Evolutionary conservation across 1,284 basidiomycete genomes (phyloP), one percentile per base, ranked within the genome.

Genomic region (Boletus sp.): DNA sequence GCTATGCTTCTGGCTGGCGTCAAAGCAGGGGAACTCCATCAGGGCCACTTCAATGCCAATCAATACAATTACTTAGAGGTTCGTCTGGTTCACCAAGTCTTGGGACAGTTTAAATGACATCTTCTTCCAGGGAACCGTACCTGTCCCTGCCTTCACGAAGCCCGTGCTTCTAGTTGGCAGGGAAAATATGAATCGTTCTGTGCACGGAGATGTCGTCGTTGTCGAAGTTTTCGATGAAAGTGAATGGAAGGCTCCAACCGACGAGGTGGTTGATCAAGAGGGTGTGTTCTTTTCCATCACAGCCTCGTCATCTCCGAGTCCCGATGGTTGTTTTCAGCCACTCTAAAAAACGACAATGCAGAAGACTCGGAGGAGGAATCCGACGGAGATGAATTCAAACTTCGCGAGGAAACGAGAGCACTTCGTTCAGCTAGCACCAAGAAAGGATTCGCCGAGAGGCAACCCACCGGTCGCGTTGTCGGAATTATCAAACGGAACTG

Each of bases 41-140:
- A 97, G 76, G 97, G 97, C 0, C 90, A 95, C 73, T 99, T 98
- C 80, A 96, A 94, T 71, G 94, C 96, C 7, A 98, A 94, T 69
- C 88, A 90, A 63, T 99, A 94, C 80, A 99, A 99, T 75, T 99
- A 97, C 71, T 82, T 98, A 10, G 95, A 98, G 82, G 91, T 90
- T 55, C 55, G 79, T 52, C 30, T 4, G 0, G 38, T 58, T 25
- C 49, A 38, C 30, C 35, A 8, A 6, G n/a, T 28, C 9, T 1
- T 27, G 43, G 27, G 27, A 25, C 9, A 19, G 13, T 9, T 9
- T 3, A 13, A 21, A 33, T 60, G 25, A 59, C 47, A 46, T 35
- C 25, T 23, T 47, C 10, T 25, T 38, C 19, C 59, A 94, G 88
- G 97, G 94, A 3, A 92, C 83, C 50, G 95, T 98, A 21, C 82